Evolutionary conservation across 495 filamentous ascomycete species (phyloP), one percentile per base, ranked within the genome.

Genomic region (Penicillium mononematosum): DNA sequence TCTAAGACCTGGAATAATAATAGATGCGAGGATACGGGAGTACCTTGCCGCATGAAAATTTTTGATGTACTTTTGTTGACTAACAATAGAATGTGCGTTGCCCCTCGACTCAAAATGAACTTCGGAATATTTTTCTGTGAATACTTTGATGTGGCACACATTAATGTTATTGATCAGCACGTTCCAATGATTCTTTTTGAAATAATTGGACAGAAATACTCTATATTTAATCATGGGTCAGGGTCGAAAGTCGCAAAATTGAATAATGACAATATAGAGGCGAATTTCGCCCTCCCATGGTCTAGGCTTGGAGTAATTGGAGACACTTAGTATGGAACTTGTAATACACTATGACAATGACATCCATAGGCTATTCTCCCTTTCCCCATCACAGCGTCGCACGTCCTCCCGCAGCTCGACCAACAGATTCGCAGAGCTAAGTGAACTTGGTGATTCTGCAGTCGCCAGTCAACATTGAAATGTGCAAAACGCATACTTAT

Each of bases 371-470:
- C 45, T 17, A 24, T 31, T 46, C 32, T 16, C 36, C 36, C n/a
- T 31, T 45, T 45, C 42, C 50, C 36, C 45, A 45, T 43, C 49
- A 53, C 32, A 19, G 38, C 19, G 17, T 51, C 53, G 53, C 45
- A 54, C 45, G 50, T 48, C 31, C 43, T 58, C 55, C 46, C 55
- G 53, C 25, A 38, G 32, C 56, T 48, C 44, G 42, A 50, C 56
- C 59, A 61, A 61, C 55, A 11, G 31, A 34, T 20, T 43, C 24
- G 32, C 45, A 38, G 45, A 52, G 10, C 51, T 59, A 51, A 59
- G 34, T 41, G 24, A 20, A 53, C 55, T 58, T 17, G 39, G 63
- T 66, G 60, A 66, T 61, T 53, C 64, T 69, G 66, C 66, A 67
- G 58, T 60, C 59, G 50, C 55, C 25, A 45, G 24, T 36, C 22